A percentile compares a stretch with the other conserved stretches of the same genome.
Conservation (phyloP, 2,329 filamentous ascomycete genomes). For the Bipolaris bicolor region DNA sequence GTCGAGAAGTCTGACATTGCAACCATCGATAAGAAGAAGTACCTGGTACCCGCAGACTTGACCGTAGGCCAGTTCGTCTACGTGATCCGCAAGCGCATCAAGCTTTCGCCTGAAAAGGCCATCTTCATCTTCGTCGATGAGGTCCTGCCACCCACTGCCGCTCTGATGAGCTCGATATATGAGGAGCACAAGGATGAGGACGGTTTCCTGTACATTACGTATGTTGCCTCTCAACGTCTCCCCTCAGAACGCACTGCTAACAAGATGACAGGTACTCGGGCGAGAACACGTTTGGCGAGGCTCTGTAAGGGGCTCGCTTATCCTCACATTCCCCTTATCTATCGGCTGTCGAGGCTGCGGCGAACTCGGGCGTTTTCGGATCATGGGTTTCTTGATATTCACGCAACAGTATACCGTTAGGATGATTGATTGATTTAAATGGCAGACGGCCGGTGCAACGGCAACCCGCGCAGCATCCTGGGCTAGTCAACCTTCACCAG, state of each 20-base stretch:
- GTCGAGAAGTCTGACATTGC: slow-evolving; percentile 99
- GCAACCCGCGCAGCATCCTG: slow-evolving; percentile 11
- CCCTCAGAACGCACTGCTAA: slow-evolving; percentile 26
- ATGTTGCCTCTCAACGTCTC: slow-evolving; percentile 47
- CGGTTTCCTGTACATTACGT: slow-evolving; percentile 98
- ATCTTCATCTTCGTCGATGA: slow-evolving; percentile 99
- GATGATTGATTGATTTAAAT: slow-evolving; percentile 24
- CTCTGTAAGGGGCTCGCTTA: slow-evolving; percentile 38
- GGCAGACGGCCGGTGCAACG: slow-evolving; percentile 13
- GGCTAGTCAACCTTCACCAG: slow-evolving; percentile 15
- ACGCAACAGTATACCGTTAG: slow-evolving; percentile 25
- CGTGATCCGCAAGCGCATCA: slow-evolving; percentile 99
- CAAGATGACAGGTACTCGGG: slow-evolving; percentile 75
- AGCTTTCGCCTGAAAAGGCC: slow-evolving; percentile 98
- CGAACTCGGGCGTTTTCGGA: slow-evolving; percentile 41
- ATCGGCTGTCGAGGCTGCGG: slow-evolving; percentile 31
- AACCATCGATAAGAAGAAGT: slow-evolving; percentile 99
- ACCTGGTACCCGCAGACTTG: slow-evolving; percentile 94
- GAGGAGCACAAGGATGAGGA: slow-evolving; percentile 94
- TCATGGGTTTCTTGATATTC: slow-evolving; percentile 31
- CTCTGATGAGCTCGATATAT: slow-evolving; percentile 99
- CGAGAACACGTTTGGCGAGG: slow-evolving; percentile 93
- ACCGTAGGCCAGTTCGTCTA: slow-evolving; percentile 99
- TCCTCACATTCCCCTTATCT: slow-evolving; percentile 22
- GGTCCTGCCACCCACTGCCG: slow-evolving; percentile 93